Base-by-base conservation (phyloP, 352 stramenopile genomes). In the Phytophthora nicotianae region DNA sequence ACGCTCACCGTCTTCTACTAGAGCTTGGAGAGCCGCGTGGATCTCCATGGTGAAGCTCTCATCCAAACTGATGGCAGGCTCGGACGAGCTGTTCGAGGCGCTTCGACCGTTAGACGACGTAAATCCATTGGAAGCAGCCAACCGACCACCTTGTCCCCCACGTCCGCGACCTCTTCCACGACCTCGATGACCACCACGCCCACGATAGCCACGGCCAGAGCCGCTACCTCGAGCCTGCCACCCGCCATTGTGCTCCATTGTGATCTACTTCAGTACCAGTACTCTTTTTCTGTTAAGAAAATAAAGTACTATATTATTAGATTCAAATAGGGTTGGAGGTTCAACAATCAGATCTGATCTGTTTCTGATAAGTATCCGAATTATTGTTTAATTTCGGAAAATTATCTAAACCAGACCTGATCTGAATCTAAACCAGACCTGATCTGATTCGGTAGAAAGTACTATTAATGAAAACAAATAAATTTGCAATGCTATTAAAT, bases 41-140 rank as follows among this genome's bases (percentile, higher is more conserved):
- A 91, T 75, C 43, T 81, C 52, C 73, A 95, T 90, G 8, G 74
- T 86, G 53, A 95, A 95, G 21, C 49, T 76, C 60, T 91, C 86
- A 41, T 84, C 74, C 16, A 95, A 62, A 27, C 54, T 88, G 50
- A 88, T 76, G n/a, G 67, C 66, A 7, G 60, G 8, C n/a, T 78
- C 62, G 2, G 40, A 53, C 19, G 29, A 50, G 14, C 45, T 48
- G 14, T 49, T 61, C 19, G 50, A 41, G 3, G 56, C 40, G 3
- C 20, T 23, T 19, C 52, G 41, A 33, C 20, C 42, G 10, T 49
- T 46, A n/a, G 41, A 21, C 9, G 52, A 21, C 17, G 56, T 35
- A 40, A 56, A 50, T 17, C 58, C 50, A 35, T 55, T 45, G 27
- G 52, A 29, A 24, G 50, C 50, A 33, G 58, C 27, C 24, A 37